Evolutionary conservation across 2,329 filamentous ascomycete genomes (phyloP).

Genomic region (Bipolaris cookei): DNA sequence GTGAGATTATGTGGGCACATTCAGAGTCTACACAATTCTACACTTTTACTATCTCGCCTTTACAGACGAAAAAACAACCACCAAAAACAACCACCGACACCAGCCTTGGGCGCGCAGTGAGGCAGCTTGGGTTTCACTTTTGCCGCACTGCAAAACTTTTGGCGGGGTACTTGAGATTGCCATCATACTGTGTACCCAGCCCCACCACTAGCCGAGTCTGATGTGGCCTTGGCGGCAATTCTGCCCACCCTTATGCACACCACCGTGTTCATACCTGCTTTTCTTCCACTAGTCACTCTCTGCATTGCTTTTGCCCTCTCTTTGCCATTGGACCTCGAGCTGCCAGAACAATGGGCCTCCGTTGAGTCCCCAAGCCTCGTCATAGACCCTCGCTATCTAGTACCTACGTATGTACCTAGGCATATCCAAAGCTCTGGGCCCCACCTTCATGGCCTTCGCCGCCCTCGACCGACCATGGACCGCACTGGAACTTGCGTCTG

Average conservation of each 20-base stretch:
- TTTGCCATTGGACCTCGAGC: neutral
- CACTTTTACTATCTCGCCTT: neutral
- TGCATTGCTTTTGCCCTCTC: constrained; percentile 1
- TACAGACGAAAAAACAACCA: neutral
- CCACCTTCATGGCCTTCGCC: neutral
- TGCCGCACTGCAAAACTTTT: constrained; percentile 20
- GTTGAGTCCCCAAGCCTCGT: constrained; percentile 12
- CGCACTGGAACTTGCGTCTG: neutral
- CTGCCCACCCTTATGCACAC: constrained; percentile 23
- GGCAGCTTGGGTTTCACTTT: constrained; percentile 9
- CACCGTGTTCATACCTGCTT: constrained; percentile 21
- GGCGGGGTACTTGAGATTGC: constrained; percentile 24
- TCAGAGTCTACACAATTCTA: neutral
- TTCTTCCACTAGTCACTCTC: constrained; percentile 12
- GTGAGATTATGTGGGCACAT: neutral
- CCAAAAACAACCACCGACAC: neutral
- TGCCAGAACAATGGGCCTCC: constrained; percentile 3
- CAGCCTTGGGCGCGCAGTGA: constrained; percentile 2
- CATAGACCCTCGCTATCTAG: constrained; percentile 4
- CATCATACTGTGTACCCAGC: constrained; percentile 17
- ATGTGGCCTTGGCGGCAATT: constrained; percentile 12
- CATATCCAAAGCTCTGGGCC: neutral
- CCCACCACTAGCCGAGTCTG: constrained; percentile 18
- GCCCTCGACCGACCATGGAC: constrained; percentile 3
- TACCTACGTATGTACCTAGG: too few species aligned